These are phyloP conservation scores for Novakomyces olei DNA, from an alignment of 805 yeast genomes.

Conservation along the genomic window DNA sequence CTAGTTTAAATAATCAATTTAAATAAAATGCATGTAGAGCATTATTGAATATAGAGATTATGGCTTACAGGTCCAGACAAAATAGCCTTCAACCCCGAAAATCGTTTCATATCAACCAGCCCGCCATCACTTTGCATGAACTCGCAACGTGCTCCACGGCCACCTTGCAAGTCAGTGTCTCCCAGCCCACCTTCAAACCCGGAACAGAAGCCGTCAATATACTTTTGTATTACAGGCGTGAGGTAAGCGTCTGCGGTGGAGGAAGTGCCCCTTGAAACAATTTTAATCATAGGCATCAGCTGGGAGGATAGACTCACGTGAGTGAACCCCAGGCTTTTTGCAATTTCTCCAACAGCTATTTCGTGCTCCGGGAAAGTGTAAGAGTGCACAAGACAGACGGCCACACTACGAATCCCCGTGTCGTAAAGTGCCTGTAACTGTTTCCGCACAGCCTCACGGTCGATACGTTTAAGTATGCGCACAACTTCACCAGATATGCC, in stretches of 20 bases:
- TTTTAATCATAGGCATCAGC: conserved; percentile 44
- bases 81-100: conserved; percentile 72
- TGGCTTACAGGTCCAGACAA: conserved; percentile 92
- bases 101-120: conserved; percentile 55
- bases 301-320: conserved; percentile 48
- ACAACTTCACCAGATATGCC: conserved; percentile 54
- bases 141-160: conserved; percentile 27
- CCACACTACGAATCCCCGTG: conserved; percentile 44
- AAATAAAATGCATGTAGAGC: too few species aligned
- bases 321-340: conserved; percentile 40
- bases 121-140: conserved; percentile 98
- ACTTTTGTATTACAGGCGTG: conserved; percentile 53
- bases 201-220: conserved; percentile 34
- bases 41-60: too few species aligned
- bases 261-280: conserved; percentile 53
- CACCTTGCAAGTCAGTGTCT: conserved; percentile 11
- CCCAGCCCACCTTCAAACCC: conserved; percentile 24
- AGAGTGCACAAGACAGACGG: conserved; percentile 49
- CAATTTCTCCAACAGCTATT: conserved; percentile 31
- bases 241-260: conserved; percentile 68
- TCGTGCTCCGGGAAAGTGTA: conserved; percentile 58
- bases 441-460: conserved; percentile 21
- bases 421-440: conserved; percentile 25
- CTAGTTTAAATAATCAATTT: too few species aligned
- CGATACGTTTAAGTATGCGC: conserved; percentile 31